Conservation (phyloP, 768 basidiomycete genomes). For the Tricholoma flavovirens region DNA sequence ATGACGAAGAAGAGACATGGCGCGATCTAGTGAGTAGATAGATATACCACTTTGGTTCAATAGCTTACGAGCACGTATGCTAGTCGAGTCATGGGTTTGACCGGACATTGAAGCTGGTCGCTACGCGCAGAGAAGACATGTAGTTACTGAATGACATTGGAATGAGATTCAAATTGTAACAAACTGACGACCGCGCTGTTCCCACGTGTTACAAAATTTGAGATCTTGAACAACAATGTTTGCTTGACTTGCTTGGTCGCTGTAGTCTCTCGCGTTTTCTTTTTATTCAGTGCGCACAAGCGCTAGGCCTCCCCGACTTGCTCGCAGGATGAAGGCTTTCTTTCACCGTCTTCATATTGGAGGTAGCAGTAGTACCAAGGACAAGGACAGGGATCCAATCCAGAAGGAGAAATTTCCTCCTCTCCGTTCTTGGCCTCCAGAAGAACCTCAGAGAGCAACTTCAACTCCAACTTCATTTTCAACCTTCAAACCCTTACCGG, state of each 20-base stretch:
- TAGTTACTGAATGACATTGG: no score
- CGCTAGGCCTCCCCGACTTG: neutral
- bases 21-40: conserved; percentile 56
- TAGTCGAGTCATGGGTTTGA: conserved; percentile 77
- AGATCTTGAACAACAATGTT: neutral
- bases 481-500: conserved; percentile 69
- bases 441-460: conserved; percentile 28
- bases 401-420: conserved; percentile 66
- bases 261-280: no score
- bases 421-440: conserved; percentile 65
- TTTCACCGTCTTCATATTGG: conserved; percentile 70
- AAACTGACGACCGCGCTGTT: neutral
- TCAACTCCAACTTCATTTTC: conserved; percentile 41
- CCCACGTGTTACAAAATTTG: neutral
- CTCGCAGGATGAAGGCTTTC: conserved; percentile 69
- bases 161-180: no score
- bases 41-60: neutral
- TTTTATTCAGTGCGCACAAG: no score
- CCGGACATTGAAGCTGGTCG: conserved; percentile 52
- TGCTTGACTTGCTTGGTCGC: no score
- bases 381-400: conserved; percentile 49
- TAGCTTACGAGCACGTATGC: conserved; percentile 6
- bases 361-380: conserved; percentile 52
- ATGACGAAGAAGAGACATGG: conserved; percentile 83
- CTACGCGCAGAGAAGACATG: conserved; percentile 48